These are phyloP conservation scores for Hirschfeldia incana DNA, from an alignment of 345 rosid species.

Conservation along the genomic window DNA sequence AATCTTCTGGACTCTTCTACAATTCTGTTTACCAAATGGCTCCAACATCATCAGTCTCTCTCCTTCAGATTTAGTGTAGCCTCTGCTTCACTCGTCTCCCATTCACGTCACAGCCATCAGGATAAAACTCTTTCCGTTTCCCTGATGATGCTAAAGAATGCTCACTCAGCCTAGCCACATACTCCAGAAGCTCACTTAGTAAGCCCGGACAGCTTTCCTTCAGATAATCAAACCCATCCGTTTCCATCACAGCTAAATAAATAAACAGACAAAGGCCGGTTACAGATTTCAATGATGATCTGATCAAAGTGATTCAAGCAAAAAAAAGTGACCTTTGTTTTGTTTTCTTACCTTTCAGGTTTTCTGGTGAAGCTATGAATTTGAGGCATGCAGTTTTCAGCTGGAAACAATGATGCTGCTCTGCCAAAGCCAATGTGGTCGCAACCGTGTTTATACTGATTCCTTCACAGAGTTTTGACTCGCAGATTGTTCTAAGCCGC, in stretches of 20 bases:
- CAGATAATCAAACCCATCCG: conserved; percentile 69
- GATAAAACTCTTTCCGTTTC: conserved; percentile 40
- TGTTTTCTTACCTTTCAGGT: conserved; percentile 52
- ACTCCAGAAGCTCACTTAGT: conserved; percentile 57
- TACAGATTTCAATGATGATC: conserved; percentile 3
- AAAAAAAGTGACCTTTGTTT: not conserved
- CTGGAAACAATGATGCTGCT: conserved; percentile 77
- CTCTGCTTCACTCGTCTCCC: conserved; percentile 79
- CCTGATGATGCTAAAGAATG: conserved; percentile 50
- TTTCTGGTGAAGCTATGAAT: conserved; percentile 58
- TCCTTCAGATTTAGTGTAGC: conserved; percentile 43
- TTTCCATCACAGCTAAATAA: conserved; percentile 68
- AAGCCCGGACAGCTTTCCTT: conserved; percentile 61
- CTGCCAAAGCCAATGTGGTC: conserved; percentile 76
- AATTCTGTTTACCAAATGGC: conserved; percentile 18
- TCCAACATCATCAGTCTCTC: not conserved
- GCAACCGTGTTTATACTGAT: conserved; percentile 76
- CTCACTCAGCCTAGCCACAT: conserved; percentile 60
- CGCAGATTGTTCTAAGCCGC: conserved; percentile 70
- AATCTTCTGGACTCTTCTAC: conserved; percentile 32
- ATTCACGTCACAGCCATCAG: conserved; percentile 56
- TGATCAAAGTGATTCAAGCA: not conserved
- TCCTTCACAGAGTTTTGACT: conserved; percentile 66
- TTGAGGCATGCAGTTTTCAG: conserved; percentile 73
- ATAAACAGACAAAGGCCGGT: not conserved